A percentile compares a stretch with the other conserved stretches of the same genome.
These are phyloP conservation scores for Podospora conica DNA, from an alignment of 495 filamentous ascomycete genomes.

Conservation along the genomic window DNA sequence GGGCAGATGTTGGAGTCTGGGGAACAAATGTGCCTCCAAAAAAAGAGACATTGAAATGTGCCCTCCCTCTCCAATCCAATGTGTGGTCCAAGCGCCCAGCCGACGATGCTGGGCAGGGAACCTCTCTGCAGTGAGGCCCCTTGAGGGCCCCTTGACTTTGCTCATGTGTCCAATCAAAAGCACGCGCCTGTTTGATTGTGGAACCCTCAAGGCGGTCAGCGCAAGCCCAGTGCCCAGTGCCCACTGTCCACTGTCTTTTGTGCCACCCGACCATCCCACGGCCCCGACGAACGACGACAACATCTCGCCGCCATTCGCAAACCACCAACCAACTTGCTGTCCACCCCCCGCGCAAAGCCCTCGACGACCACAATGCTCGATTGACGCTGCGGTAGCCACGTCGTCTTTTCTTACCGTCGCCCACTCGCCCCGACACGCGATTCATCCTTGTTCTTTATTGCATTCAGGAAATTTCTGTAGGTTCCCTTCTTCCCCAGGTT, in stretches of 20 bases:
- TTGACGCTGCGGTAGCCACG: not conserved
- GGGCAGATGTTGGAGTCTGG: not conserved
- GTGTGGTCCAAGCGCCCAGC: not conserved
- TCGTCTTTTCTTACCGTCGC: conserved; percentile 9
- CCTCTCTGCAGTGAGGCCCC: too few species aligned
- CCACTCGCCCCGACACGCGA: conserved; percentile 8
- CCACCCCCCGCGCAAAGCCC: not conserved
- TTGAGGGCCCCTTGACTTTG: not conserved
- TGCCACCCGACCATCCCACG: not conserved
- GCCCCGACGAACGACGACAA: not conserved
- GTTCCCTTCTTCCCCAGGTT: not conserved
- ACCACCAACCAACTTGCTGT: not conserved
- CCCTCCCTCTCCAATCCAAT: not conserved
- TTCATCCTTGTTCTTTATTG: conserved; percentile 29
- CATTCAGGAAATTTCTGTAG: conserved; percentile 24
- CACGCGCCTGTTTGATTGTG: too few species aligned
- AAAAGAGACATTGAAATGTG: too few species aligned
- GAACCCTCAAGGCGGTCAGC: too few species aligned
- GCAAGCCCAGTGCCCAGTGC: too few species aligned
- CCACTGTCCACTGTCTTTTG: too few species aligned
- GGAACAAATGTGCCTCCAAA: not conserved
- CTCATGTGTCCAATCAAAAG: not conserved
- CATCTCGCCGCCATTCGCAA: not conserved
- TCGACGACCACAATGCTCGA: not conserved
- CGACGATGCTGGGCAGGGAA: too few species aligned